A percentile compares a stretch with the other conserved stretches of the same genome.
phyloP scores from a whole-genome alignment of 768 basidiomycete genomes.

The Dioszegia aurantiaca region DNA sequence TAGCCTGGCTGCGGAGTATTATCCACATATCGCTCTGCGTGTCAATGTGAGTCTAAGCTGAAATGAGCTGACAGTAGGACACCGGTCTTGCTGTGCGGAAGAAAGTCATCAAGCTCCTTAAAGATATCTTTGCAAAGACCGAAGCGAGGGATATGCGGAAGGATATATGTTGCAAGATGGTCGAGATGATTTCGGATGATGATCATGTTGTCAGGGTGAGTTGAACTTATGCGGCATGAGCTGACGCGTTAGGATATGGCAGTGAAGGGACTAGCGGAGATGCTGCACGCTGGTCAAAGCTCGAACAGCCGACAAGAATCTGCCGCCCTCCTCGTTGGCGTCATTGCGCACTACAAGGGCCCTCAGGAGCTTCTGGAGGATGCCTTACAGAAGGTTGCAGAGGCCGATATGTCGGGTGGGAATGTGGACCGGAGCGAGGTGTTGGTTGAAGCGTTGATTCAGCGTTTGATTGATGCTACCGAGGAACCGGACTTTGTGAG shows the following conservation, averaged over 20 bases:
- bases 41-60: constrained; percentile 66
- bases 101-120: constrained; percentile 90
- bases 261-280: constrained; percentile 79
- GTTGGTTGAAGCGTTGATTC: constrained; percentile 80
- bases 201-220: constrained; percentile 81
- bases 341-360: constrained; percentile 76
- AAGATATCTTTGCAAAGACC: constrained; percentile 70
- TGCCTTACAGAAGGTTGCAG: constrained; percentile 58
- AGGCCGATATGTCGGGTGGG: constrained; percentile 4
- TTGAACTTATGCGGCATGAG: neutral
- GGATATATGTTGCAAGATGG: constrained; percentile 78
- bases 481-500: constrained; percentile 62
- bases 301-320: constrained; percentile 57
- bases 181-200: constrained; percentile 82
- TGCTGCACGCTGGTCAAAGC: constrained; percentile 65
- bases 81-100: constrained; percentile 90
- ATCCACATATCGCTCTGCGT: constrained; percentile 78
- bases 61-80: constrained; percentile 60
- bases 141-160: constrained; percentile 62
- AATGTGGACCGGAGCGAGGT: constrained; percentile 53
- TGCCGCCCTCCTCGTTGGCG: constrained; percentile 74
- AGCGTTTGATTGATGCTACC: constrained; percentile 81
- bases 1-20: constrained; percentile 84
- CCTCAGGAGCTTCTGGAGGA: constrained; percentile 80
- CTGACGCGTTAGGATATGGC: constrained; percentile 65